phyloP scores from a whole-genome alignment of 768 basidiomycete genomes.

The Podaxis rugospora region DNA sequence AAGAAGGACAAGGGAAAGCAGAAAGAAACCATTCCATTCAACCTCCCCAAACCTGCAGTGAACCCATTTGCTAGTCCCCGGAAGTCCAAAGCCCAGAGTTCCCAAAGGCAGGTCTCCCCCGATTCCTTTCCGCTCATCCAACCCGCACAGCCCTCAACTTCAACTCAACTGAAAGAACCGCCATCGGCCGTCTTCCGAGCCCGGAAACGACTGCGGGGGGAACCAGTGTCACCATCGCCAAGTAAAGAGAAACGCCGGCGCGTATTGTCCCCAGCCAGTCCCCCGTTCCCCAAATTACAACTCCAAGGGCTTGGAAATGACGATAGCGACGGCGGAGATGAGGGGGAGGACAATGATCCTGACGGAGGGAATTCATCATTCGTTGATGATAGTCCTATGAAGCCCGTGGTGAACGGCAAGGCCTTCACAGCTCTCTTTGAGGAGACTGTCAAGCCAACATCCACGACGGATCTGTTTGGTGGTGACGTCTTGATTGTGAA shows the following conservation, averaged over 20 bases:
- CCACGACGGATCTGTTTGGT: constrained; percentile 13
- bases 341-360: constrained; percentile 30
- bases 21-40: constrained; percentile 15
- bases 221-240: constrained; percentile 80
- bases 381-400: constrained; percentile 70
- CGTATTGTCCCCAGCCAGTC: constrained; percentile 34
- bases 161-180: constrained; percentile 18
- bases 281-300: constrained; percentile 31
- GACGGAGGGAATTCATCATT: constrained; percentile 39
- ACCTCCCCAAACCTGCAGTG: constrained; percentile 19
- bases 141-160: constrained; percentile 14
- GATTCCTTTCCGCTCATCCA: constrained; percentile 35
- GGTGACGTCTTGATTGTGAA: background rate
- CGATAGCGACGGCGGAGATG: constrained; percentile 25
- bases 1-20: constrained; percentile 54
- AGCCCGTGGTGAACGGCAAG: constrained; percentile 50
- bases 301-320: constrained; percentile 19
- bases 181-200: constrained; percentile 57
- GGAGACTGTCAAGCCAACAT: constrained; percentile 21
- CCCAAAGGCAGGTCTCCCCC: constrained; percentile 24
- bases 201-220: constrained; percentile 77
- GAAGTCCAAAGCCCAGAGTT: constrained; percentile 25
- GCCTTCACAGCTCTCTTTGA: constrained; percentile 69
- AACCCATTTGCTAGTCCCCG: constrained; percentile 46
- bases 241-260: constrained; percentile 73